phyloP scores from a whole-genome alignment of 495 filamentous ascomycete genomes.

The Penicillium manginii region DNA sequence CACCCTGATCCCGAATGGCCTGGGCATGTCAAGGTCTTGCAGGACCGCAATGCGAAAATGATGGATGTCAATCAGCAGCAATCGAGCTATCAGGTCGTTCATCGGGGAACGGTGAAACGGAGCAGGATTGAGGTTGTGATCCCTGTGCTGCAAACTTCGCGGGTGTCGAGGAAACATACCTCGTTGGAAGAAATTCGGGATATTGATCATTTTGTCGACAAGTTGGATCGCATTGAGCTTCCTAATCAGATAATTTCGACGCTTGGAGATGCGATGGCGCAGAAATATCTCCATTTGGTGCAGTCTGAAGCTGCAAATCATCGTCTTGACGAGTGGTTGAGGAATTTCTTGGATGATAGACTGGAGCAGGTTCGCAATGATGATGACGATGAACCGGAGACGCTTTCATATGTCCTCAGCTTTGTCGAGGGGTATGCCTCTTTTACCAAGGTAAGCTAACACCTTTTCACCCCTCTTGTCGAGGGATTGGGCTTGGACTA shows the following conservation, averaged over 20 bases:
- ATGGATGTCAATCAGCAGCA: conserved; percentile 29
- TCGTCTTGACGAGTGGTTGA: conserved; percentile 70
- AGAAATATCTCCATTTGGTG: conserved; percentile 71
- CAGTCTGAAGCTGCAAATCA: conserved; percentile 58
- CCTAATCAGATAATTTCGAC: conserved; percentile 81
- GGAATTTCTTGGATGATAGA: conserved; percentile 61
- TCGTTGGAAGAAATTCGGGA: conserved; percentile 79
- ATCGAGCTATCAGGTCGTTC: conserved; percentile 49
- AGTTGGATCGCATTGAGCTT: conserved; percentile 76
- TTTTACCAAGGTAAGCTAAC: conserved; percentile 62
- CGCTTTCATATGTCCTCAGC: conserved; percentile 53
- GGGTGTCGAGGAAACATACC: conserved; percentile 52
- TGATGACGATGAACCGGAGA: conserved; percentile 51
- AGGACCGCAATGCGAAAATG: conserved; percentile 55
- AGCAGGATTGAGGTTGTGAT: conserved; percentile 55
- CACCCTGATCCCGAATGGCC: conserved; percentile 82
- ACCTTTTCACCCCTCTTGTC: not conserved
- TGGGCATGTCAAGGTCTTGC: conserved; percentile 65
- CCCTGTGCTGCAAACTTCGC: conserved; percentile 74
- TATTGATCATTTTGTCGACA: conserved; percentile 71
- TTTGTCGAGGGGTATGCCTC: conserved; percentile 61
- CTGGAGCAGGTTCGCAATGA: conserved; percentile 55
- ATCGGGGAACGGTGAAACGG: conserved; percentile 48
- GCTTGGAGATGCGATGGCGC: conserved; percentile 74
- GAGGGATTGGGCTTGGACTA: not conserved